Evolutionary conservation across 257 asterid genomes (phyloP), one percentile per base, ranked within the genome.

Genomic region (Petunia axillaris): DNA sequence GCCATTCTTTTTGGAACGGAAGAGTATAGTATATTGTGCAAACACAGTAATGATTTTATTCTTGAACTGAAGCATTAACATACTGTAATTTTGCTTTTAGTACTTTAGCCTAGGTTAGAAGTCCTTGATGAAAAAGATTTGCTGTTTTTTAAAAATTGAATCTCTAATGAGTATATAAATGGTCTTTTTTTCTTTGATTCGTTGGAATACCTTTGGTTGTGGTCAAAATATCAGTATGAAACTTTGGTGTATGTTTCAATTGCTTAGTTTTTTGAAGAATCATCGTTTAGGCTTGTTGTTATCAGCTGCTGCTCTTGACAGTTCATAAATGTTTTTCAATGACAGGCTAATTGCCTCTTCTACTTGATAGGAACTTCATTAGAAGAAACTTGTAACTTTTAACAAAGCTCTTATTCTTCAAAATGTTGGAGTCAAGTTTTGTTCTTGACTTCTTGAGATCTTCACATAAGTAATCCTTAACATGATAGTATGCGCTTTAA

Each of bases 231-330:
- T 41, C 43, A 38, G 55, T 43, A 15, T 43, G 75, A 9, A 66
- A 41, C 54, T 41, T 40, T 40, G 75, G 43, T n/a, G 39, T 8
- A 44, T n/a, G 38, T 67, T 37, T n/a, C n/a, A 41, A 2, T 65
- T 14, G 50, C 15, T 14, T 39, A 40, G 74, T 25, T 25, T 65
- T 65, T 65, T 25, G 25, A 25, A 25, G 25, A 25, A 25, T 25
- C 25, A 25, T 25, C 10, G 3, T 46, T 10, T 4, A 46, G 43
- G 10, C 43, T 50, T 44, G 77, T 35, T 55, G 10, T 70, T 25
- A 9, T 70, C 58, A 46, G 76, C 76, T 67, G 75, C 75, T 44
- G 2, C 41, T 46, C 58, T 9, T 46, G 59, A 46, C 76, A 70
- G 41, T 70, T 25, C 14, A 36, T 41, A 16, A 0, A 25, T 2